Percentiles rank a stretch among this genome's conserved stretches.
Conservation (phyloP, 352 stramenopile species). For the Phytophthora tentaculata region DNA sequence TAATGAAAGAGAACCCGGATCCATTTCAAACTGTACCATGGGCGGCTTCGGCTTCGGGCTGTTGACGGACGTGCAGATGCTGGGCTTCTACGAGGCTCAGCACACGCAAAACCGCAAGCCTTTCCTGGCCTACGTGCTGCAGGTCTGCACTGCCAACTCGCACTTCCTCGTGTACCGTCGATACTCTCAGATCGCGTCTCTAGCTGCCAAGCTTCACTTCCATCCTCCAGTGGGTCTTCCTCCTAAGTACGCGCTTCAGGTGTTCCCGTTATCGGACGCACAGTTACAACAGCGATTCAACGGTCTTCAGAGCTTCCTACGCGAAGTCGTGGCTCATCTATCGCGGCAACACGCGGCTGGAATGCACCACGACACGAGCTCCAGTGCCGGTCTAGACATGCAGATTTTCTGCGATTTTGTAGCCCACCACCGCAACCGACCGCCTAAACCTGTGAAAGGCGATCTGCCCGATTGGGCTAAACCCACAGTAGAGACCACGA, state of each 20-base stretch:
- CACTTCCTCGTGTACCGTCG: constrained; percentile 81
- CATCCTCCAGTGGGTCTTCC: constrained; percentile 70
- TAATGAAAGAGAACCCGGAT: no score
- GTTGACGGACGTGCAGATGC: constrained; percentile 74
- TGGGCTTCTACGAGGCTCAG: constrained; percentile 83
- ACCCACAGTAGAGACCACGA: constrained; percentile 29
- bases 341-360: constrained; percentile 52
- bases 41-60: constrained; percentile 68
- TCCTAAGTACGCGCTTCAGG: constrained; percentile 83
- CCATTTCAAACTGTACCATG: no score
- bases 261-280: constrained; percentile 68
- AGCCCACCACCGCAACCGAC: constrained; percentile 66
- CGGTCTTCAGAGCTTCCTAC: constrained; percentile 61
- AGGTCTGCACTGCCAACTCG: constrained; percentile 51
- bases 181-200: constrained; percentile 75
- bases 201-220: constrained; percentile 73
- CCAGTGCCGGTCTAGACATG: constrained; percentile 74
- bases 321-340: constrained; percentile 56
- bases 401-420: constrained; percentile 87
- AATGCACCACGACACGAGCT: constrained; percentile 66
- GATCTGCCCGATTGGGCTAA: constrained; percentile 67
- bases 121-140: constrained; percentile 81
- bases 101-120: constrained; percentile 47
- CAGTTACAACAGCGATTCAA: constrained; percentile 78
- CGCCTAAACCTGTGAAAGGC: constrained; percentile 49